Evolutionary conservation across 768 basidiomycete species (phyloP).

Genomic region (Albatrellus ellisii): DNA sequence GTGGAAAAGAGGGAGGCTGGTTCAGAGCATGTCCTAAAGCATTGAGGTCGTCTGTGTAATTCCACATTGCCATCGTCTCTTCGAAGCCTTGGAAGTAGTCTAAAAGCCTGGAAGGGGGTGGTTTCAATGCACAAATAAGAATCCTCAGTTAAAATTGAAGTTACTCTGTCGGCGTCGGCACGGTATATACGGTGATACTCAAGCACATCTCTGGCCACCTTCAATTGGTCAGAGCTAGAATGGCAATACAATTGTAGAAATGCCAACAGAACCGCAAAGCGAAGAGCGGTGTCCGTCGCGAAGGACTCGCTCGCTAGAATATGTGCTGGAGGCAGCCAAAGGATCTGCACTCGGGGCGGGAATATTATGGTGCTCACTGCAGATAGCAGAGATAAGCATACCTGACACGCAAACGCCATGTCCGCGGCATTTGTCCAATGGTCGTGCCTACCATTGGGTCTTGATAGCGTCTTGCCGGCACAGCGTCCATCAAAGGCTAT

Average conservation of each 20-base stretch:
- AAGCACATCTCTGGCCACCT: conserved; percentile 15
- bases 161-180: conserved; percentile 9
- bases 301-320: conserved; percentile 18
- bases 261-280: conserved; percentile 14
- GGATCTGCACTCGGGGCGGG: no score
- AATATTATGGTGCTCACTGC: no score
- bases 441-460: conserved; percentile 15
- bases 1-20: not conserved
- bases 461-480: conserved; percentile 12
- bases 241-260: not conserved
- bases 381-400: no score
- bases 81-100: not conserved
- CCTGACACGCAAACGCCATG: conserved; percentile 15
- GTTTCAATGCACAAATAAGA: not conserved
- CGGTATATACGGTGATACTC: conserved; percentile 11
- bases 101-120: not conserved
- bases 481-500: conserved; percentile 19
- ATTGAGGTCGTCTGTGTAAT: not conserved
- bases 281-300: conserved; percentile 15
- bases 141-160: not conserved
- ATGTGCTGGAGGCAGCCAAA: conserved; percentile 17
- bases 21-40: not conserved
- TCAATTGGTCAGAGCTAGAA: no score
- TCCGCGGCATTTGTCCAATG: conserved; percentile 19
- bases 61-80: not conserved